Conservation (phyloP, 2,329 filamentous ascomycete species). For the Cryphonectria nitschkei region DNA sequence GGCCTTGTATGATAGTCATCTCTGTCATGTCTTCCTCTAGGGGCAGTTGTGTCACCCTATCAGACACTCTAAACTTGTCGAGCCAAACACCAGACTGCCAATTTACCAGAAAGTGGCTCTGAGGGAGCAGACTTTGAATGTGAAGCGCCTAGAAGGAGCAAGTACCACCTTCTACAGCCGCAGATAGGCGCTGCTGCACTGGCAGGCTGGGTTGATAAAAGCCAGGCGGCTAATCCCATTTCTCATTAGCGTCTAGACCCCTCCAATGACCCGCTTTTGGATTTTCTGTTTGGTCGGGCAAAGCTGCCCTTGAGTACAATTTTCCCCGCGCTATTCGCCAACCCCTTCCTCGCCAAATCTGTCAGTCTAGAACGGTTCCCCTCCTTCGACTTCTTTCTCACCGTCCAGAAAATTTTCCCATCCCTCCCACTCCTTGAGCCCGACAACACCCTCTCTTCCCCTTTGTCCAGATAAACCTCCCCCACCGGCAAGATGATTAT, state of each 20-base stretch:
- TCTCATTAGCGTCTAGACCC: constrained; percentile 14
- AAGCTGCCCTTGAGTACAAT: constrained; percentile 11
- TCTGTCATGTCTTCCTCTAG: not conserved
- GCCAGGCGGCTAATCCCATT: constrained; percentile 18
- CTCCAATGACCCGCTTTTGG: constrained; percentile 19
- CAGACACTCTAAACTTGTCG: no score
- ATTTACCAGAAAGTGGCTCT: no score
- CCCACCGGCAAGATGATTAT: constrained; percentile 70
- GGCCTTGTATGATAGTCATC: not conserved
- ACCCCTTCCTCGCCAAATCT: constrained; percentile 16
- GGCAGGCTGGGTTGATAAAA: no score
- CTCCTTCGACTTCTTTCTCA: constrained; percentile 15
- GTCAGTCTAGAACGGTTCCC: constrained; percentile 15
- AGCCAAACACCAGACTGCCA: no score
- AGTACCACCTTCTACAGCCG: not conserved
- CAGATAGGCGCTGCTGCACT: constrained; percentile 4
- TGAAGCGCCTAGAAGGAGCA: not conserved
- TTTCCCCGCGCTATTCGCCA: constrained; percentile 27
- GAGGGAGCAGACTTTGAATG: no score
- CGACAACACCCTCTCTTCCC: constrained; percentile 35
- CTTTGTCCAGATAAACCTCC: constrained; percentile 9
- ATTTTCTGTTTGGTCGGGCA: constrained; percentile 21
- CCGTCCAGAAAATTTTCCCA: constrained; percentile 18
- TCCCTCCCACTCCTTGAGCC: constrained; percentile 23
- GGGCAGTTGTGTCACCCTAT: no score